Evolutionary conservation across 148 eudicot species (phyloP).

Genomic region (Rheum nobile): DNA sequence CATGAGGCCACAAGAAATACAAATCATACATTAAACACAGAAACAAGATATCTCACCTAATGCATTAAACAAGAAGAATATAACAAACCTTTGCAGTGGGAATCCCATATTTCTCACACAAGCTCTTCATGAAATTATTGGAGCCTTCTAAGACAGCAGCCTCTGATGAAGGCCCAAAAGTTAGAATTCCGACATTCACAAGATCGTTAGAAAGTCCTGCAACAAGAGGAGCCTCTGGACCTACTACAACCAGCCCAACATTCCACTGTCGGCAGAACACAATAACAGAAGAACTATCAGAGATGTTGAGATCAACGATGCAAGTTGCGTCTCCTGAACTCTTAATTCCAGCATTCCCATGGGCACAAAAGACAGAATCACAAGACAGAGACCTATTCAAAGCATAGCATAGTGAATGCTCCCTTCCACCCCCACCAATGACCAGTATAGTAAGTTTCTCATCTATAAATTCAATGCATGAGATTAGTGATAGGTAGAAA

Average conservation of each 20-base stretch:
- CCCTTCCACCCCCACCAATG: constrained; percentile 97
- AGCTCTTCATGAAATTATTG: constrained; percentile 83
- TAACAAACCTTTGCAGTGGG: constrained; percentile 85
- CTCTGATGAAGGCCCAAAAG: too few species aligned
- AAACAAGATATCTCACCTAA: too few species aligned
- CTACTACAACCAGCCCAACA: constrained; percentile 74
- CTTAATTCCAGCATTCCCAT: constrained; percentile 92
- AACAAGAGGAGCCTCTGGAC: constrained; percentile 98
- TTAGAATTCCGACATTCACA: constrained; percentile 58
- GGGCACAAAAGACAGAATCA: too few species aligned
- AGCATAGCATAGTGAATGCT: constrained; percentile 86
- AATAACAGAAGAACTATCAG: constrained; percentile 78
- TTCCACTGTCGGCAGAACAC: constrained; percentile 40
- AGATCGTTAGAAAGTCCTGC: constrained; percentile 92
- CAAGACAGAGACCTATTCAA: constrained; percentile 64
- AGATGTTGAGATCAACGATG: constrained; percentile 46
- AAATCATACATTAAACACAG: too few species aligned
- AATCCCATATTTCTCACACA: constrained; percentile 83
- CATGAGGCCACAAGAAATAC: constrained; percentile 1
- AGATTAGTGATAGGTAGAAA: background rate
- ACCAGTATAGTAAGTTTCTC: constrained; percentile 69
- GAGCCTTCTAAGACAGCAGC: constrained; percentile 97
- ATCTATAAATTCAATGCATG: constrained; percentile 23
- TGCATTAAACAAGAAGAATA: too few species aligned
- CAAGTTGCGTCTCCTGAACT: constrained; percentile 74